Conservation (phyloP, 2,329 filamentous ascomycete species). For the Fusarium cicatricum region DNA sequence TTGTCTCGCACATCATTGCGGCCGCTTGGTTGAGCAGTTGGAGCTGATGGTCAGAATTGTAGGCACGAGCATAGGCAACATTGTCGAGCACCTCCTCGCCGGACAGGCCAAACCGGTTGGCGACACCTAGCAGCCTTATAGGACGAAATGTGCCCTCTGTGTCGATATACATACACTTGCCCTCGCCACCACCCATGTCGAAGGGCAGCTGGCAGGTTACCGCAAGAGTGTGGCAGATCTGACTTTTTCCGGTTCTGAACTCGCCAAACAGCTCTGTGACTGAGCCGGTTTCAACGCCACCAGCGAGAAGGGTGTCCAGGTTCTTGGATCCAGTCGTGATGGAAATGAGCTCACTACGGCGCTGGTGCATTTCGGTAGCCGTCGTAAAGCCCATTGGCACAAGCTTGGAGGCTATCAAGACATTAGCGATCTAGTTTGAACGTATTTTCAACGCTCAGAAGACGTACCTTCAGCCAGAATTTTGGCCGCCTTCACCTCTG, state of each 20-base stretch:
- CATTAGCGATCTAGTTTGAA: constrained; percentile 14
- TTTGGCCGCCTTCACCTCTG: constrained; percentile 94
- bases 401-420: constrained; percentile 80
- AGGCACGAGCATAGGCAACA: constrained; percentile 95
- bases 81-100: constrained; percentile 99
- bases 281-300: constrained; percentile 94
- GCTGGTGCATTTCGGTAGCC: constrained; percentile 97
- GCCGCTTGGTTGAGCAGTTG: constrained; percentile 94
- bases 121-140: constrained; percentile 88
- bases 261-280: constrained; percentile 99
- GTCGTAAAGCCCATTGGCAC: constrained; percentile 99
- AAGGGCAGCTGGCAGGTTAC: constrained; percentile 98
- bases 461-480: constrained; percentile 82
- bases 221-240: constrained; percentile 98
- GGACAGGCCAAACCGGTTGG: constrained; percentile 91
- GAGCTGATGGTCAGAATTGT: constrained; percentile 98
- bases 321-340: constrained; percentile 99
- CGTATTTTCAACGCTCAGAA: neutral
- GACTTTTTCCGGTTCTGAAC: constrained; percentile 97
- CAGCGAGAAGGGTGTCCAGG: constrained; percentile 91
- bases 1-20: constrained; percentile 99
- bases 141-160: constrained; percentile 98
- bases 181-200: constrained; percentile 98
- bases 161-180: constrained; percentile 98
- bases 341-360: constrained; percentile 95